Evolutionary conservation across 305 asterid species (phyloP).

Genomic region (Euphrasia arctica): DNA sequence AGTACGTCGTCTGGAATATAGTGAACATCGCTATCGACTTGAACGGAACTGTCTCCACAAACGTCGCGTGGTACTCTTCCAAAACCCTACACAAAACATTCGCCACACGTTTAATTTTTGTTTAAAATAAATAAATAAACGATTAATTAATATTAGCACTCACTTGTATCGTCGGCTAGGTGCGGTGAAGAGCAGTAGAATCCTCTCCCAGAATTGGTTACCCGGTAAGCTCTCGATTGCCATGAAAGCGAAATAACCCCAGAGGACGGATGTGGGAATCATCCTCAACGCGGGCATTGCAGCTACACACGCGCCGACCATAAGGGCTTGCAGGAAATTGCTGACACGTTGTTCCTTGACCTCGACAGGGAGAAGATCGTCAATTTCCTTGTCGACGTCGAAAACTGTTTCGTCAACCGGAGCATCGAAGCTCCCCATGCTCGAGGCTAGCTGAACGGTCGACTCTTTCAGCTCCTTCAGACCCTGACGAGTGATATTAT

Average conservation of each 20-base stretch:
- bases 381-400: slow-evolving; percentile 84
- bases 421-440: slow-evolving; percentile 77
- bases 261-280: slow-evolving; percentile 84
- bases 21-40: slow-evolving; percentile 71
- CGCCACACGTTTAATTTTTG: slow-evolving; percentile 6
- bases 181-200: slow-evolving; percentile 71
- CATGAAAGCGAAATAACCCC: slow-evolving; percentile 41
- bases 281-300: slow-evolving; percentile 85
- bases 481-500: slow-evolving; percentile 38
- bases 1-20: slow-evolving; percentile 58
- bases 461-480: slow-evolving; percentile 87
- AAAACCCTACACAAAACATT: slow-evolving; percentile 43
- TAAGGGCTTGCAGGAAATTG: slow-evolving; percentile 68
- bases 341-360: slow-evolving; percentile 93
- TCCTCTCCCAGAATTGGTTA: slow-evolving; percentile 92
- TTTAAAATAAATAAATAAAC: too few species aligned
- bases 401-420: slow-evolving; percentile 83
- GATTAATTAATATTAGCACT: background rate
- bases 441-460: slow-evolving; percentile 69
- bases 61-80: slow-evolving; percentile 79
- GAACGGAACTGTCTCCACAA: slow-evolving; percentile 87
- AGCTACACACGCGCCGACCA: slow-evolving; percentile 89
- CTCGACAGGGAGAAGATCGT: slow-evolving; percentile 76
- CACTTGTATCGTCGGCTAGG: slow-evolving; percentile 88
- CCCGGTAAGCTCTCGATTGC: slow-evolving; percentile 95